A percentile compares a stretch with the other conserved stretches of the same genome.
Evolutionary conservation across 2,329 filamentous ascomycete species (phyloP).

Genomic region (Venturia effusa): DNA sequence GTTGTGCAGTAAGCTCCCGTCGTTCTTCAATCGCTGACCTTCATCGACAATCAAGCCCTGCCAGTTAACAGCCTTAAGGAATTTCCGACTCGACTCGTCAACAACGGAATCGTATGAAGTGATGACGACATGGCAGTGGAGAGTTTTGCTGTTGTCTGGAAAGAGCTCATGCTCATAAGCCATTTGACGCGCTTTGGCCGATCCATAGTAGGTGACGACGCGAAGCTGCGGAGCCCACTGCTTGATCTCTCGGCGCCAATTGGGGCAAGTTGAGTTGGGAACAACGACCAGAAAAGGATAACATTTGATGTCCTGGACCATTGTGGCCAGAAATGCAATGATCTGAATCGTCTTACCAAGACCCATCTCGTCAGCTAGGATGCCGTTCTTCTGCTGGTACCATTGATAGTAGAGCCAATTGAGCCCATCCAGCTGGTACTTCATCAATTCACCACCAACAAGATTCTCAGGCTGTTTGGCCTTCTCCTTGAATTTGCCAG

Average conservation of each 20-base stretch:
- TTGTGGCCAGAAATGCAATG: conserved; percentile 65
- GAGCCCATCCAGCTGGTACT: conserved; percentile 82
- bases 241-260: conserved; percentile 94
- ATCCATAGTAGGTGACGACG: conserved; percentile 89
- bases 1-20: conserved; percentile 70
- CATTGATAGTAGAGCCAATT: conserved; percentile 95
- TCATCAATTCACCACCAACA: conserved; percentile 74
- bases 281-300: conserved; percentile 92
- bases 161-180: conserved; percentile 80
- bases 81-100: conserved; percentile 54
- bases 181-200: conserved; percentile 60
- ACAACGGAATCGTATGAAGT: conserved; percentile 88
- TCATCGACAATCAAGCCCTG: conserved; percentile 86
- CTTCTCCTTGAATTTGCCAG: conserved; percentile 57
- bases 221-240: conserved; percentile 79
- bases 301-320: conserved; percentile 53
- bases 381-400: conserved; percentile 70
- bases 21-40: conserved; percentile 90
- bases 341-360: conserved; percentile 95
- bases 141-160: conserved; percentile 49
- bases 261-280: conserved; percentile 91
- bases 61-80: conserved; percentile 69
- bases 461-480: conserved; percentile 63
- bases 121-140: conserved; percentile 84
- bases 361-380: conserved; percentile 96